Evolutionary conservation across 2,329 filamentous ascomycete genomes (phyloP).

Genomic region (Ophiognomonia clavigignenti-juglandacearum): DNA sequence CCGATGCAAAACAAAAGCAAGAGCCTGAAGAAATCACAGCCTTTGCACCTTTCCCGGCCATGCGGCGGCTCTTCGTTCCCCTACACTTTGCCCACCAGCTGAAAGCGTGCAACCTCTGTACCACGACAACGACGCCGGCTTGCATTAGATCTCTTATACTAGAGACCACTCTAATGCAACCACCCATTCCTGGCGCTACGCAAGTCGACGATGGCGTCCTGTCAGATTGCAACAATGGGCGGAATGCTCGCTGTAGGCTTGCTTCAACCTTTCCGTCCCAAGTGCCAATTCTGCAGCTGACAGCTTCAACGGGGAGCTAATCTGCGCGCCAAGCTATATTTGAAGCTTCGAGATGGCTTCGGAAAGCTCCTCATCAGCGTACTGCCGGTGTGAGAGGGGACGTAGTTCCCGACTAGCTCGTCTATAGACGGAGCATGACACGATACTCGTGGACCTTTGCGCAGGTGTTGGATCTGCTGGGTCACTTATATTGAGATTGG

Average conservation of each 20-base stretch:
- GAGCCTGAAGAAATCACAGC: too few species aligned
- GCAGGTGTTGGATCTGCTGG: too few species aligned
- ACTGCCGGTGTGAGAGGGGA: neutral
- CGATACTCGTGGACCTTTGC: too few species aligned
- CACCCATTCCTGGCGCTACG: neutral
- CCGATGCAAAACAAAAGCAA: too few species aligned
- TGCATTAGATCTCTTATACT: conserved; percentile 3
- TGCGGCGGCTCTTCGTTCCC: neutral
- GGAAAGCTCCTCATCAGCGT: neutral
- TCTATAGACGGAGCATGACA: neutral
- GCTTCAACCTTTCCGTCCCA: too few species aligned
- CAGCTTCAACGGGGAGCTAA: neutral
- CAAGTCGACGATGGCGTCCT: neutral
- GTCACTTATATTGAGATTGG: conserved; percentile 1
- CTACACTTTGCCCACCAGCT: neutral
- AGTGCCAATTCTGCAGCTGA: neutral
- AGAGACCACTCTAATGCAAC: neutral
- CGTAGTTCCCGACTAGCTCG: neutral
- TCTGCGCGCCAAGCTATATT: neutral
- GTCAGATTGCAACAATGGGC: neutral
- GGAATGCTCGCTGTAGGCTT: neutral
- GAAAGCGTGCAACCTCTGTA: neutral
- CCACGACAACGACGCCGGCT: conserved; percentile 3
- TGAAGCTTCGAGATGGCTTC: conserved; percentile 2
- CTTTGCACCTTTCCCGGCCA: neutral